Base-by-base conservation (phyloP, 176 grass and related monocot species). In the Musa schizocarpa region DNA sequence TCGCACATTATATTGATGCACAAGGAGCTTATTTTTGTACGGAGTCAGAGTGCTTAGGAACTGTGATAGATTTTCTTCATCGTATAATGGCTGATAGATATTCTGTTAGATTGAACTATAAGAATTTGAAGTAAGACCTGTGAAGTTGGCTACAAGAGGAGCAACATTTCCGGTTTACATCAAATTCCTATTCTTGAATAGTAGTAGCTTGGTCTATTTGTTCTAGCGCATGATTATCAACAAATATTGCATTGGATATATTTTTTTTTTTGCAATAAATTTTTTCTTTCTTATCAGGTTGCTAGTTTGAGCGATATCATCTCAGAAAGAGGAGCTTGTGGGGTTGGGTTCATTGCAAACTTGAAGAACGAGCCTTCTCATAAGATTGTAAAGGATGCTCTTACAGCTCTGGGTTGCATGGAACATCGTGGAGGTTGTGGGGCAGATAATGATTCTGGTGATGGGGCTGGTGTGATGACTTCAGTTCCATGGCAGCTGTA, bases 381-480 rank as follows among this genome's bases (percentile, higher is more conserved):
- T 85, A 89, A 95, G 78, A 92, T 92, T 73, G 85, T 99, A 48
- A 80, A 52, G 1, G 96, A 99, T 84, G 91, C 96, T 78, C 86
- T 99, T 78, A 77, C 26, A 4, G 96, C 96, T 72, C 91, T 99
- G 73, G 91, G 96, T 9, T 99, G 96, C 88, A 99, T 99, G 96
- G 96, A 99, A 83, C 96, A 99, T 67, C 96, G 96, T 77, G 96
- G 96, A 76, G 96, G 96, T 52, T 99, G 96, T 79, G 91, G 90
- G 61, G 91, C 96, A 9, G 96, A 99, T 83, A 99, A 92, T 74
- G 91, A 94, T 91, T 99, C 96, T 68, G 96, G 96, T 63, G 96
- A 99, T 52, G 96, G 96, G 9, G 58, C 96, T 67, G 96, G 96
- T 23, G 54, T 99, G 78, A 99, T 99, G 96, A 95, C 80, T 13